Base-by-base conservation (phyloP, 805 yeast genomes). In the Priceomyces carsonii region DNA sequence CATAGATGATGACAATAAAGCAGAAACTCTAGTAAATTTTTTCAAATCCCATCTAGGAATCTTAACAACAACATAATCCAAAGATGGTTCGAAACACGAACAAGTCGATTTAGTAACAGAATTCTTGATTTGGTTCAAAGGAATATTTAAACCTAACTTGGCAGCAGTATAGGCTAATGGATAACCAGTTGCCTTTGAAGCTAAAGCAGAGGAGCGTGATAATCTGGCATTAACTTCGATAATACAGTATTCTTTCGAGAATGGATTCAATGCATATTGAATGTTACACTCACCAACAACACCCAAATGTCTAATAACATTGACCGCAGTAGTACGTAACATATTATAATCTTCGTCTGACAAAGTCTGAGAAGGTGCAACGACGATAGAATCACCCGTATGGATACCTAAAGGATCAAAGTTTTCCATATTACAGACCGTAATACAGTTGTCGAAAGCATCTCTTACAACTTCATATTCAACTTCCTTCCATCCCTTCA, bases 251-350 rank as follows among this genome's bases (percentile, higher is more conserved):
- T 93, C 98, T 64, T 86, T 83, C 41, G 95, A 82, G 66, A 81
- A 77, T 41, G 99, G 98, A 59, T 91, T 85, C 59, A 91, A 75
- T 34, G 98, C 97, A 59, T 91, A 91, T 67, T 91, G 99, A 55
- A 91, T 88, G 71, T 91, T 91, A 76, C 99, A 91, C 73, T 91
- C 99, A 74, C 99, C 99, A 59, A 91, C 98, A 59, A 91, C 99
- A 55, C 98, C 98, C 55, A 91, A 74, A 60, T 91, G 99, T 66
- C 98, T 82, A 51, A 91, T 93, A 45, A 91, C 95, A 47, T 91
- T 93, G 50, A 93, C 93, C 30, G 99, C 99, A 29, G 99, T 88
- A 33, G 97, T 85, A 71, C 99, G 82, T 59, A 91, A 76, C 98
- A 93, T 93, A 70, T 91, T 87, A 71, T 90, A 91, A 57, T 91